Evolutionary conservation across 2,329 filamentous ascomycete species (phyloP).

Genomic region (Meredithiella fracta): DNA sequence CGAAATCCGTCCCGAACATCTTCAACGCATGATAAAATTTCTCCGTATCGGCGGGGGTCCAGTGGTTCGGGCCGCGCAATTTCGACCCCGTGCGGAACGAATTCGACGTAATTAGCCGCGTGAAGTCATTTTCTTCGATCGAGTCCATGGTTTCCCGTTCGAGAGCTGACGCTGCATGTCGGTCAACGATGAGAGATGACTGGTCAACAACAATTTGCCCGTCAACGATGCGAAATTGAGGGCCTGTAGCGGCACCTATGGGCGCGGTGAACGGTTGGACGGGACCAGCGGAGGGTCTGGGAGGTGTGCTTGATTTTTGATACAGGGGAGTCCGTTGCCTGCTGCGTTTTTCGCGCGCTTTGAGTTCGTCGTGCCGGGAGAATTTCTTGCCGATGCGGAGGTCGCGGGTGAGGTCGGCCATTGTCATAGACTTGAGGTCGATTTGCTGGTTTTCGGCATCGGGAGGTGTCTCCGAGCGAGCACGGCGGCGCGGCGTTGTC

Average conservation of each 20-base stretch:
- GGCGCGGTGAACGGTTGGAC: neutral
- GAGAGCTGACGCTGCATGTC: constrained; percentile 44
- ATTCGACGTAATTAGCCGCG: constrained; percentile 49
- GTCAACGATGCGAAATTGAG: constrained; percentile 48
- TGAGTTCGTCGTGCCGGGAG: constrained; percentile 55
- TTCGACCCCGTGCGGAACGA: constrained; percentile 49
- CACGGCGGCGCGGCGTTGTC: constrained; percentile 19
- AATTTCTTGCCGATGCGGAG: constrained; percentile 59
- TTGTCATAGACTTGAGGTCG: constrained; percentile 49
- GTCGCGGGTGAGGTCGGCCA: constrained; percentile 57
- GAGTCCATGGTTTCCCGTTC: constrained; percentile 39
- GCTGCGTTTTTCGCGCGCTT: constrained; percentile 43
- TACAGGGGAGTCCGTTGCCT: constrained; percentile 24
- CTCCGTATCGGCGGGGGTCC: constrained; percentile 56
- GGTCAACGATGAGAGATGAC: constrained; percentile 49
- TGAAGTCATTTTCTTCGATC: constrained; percentile 66
- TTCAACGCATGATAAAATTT: constrained; percentile 58
- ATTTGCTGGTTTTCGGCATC: constrained; percentile 46
- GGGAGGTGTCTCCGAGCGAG: constrained; percentile 41
- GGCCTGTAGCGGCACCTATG: constrained; percentile 25
- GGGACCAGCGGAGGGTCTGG: constrained; percentile 1
- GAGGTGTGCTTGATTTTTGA: constrained; percentile 19
- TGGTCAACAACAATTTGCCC: constrained; percentile 59
- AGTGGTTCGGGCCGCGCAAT: constrained; percentile 46
- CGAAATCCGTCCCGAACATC: constrained; percentile 72